Evolutionary conservation across 2,329 filamentous ascomycete genomes (phyloP).

Genomic region (Thermothelomyces thermophilus): DNA sequence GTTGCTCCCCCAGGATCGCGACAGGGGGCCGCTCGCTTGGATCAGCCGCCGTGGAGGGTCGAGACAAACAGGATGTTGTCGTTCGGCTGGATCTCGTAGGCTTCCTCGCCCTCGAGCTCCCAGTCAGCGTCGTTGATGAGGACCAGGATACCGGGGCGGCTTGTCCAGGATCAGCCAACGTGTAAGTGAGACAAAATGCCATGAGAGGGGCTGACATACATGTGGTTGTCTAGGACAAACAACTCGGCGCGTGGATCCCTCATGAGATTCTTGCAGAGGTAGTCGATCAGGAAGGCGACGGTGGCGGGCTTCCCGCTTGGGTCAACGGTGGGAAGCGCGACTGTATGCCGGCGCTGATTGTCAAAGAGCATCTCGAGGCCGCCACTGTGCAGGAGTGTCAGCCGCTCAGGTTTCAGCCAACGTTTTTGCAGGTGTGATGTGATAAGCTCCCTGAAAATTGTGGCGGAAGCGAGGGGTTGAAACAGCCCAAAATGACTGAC

Average conservation of each 20-base stretch:
- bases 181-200: conserved; percentile 7
- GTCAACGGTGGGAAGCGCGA: conserved; percentile 61
- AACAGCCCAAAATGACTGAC: conserved; percentile 30
- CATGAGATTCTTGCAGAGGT: conserved; percentile 79
- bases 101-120: conserved; percentile 93
- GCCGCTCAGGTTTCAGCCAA: neutral
- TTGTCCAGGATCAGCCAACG: conserved; percentile 32
- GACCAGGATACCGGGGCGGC: conserved; percentile 89
- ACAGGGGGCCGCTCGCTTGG: neutral
- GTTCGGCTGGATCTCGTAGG: conserved; percentile 71
- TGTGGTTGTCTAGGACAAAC: conserved; percentile 78
- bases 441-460: neutral
- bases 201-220: conserved; percentile 58
- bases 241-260: conserved; percentile 78
- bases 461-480: neutral
- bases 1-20: too few relatives aligned
- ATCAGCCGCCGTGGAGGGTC: conserved; percentile 82
- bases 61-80: conserved; percentile 96
- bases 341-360: conserved; percentile 65
- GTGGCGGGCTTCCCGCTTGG: conserved; percentile 55
- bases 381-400: conserved; percentile 49
- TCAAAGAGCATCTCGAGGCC: conserved; percentile 93
- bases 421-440: neutral
- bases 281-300: conserved; percentile 67
- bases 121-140: conserved; percentile 97